Evolutionary conservation across 2,329 filamentous ascomycete species (phyloP), one percentile per base, ranked within the genome.

Genomic region (Claviceps pazoutovae): DNA sequence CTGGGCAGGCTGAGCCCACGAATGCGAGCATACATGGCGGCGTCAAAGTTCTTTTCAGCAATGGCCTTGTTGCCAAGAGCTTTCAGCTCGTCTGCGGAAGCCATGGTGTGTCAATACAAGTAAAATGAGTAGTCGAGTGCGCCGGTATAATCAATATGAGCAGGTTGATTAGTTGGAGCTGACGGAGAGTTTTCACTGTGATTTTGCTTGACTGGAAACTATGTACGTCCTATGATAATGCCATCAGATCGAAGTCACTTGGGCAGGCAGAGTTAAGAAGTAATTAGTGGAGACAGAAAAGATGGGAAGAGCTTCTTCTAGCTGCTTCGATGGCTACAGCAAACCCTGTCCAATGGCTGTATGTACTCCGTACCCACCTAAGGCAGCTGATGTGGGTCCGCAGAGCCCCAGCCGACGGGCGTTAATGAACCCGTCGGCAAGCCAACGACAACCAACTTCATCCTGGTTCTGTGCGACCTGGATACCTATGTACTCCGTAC

Each of bases 11-110:
- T n/a, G 39, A 36, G 37, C n/a, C 13, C 36, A 37, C 30, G 6
- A 19, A 1, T 9, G 36, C 11, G 9, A 51, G 82, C 88, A 71
- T 79, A 97, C 91, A 95, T 82, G 65, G 93, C 93, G 68, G 91
- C 88, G 64, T 89, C 79, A 69, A 95, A 98, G 71, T 97, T 89
- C 79, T 97, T 97, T 56, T 88, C 89, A 59, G 88, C 85, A 71
- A 98, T 98, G 71, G 94, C 90, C 77, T 95, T 95, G 78, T 98
- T 98, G 75, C 91, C 93, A 68, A 93, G 85, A 64, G 90, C 88
- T 78, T 98, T 98, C 64, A 98, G 82, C 80, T 91, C 79, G 68
- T 84, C 81, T 60, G 79, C 80, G 56, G 76, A 77, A 62, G 78
- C 70, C 78, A 81, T 82, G 51, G 41, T 57, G 49, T 19, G 21